These are phyloP conservation scores for Venustampulla echinocandica DNA, from an alignment of 495 filamentous ascomycete genomes.

Conservation along the genomic window DNA sequence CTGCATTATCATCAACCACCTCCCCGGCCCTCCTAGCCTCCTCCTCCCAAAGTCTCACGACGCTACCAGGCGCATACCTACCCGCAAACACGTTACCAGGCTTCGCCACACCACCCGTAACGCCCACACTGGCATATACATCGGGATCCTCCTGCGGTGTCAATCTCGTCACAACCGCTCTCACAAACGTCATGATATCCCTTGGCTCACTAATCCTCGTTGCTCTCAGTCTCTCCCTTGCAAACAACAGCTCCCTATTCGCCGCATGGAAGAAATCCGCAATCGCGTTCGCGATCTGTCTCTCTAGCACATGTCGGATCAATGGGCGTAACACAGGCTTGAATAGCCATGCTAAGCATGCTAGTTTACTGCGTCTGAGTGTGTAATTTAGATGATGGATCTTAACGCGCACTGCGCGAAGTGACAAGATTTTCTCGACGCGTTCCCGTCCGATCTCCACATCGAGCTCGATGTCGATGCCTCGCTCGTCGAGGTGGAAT, in stretches of 20 bases:
- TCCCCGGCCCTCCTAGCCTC: conserved; percentile 59
- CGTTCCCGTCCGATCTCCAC: conserved; percentile 67
- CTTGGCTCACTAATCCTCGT: conserved; percentile 74
- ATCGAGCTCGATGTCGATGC: conserved; percentile 77
- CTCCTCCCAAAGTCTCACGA: conserved; percentile 81
- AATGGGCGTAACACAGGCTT: conserved; percentile 78
- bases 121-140: conserved; percentile 58
- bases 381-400: conserved; percentile 83
- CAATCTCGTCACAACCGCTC: conserved; percentile 67
- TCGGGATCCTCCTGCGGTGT: conserved; percentile 64
- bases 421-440: conserved; percentile 71
- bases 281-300: conserved; percentile 64
- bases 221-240: conserved; percentile 76
- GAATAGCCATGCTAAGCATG: conserved; percentile 69
- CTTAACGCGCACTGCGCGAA: conserved; percentile 63
- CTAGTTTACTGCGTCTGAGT: conserved; percentile 65
- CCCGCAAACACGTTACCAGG: conserved; percentile 63
- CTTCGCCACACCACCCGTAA: conserved; percentile 32
- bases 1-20: conserved; percentile 53
- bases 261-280: conserved; percentile 57
- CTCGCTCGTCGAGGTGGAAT: conserved; percentile 74
- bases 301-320: conserved; percentile 69
- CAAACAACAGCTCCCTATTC: conserved; percentile 81
- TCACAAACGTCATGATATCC: conserved; percentile 71
- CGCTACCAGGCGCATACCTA: conserved; percentile 77